phyloP scores from a whole-genome alignment of 371 early-diverging fungal genomes.

The Haplosporangium sp. region DNA sequence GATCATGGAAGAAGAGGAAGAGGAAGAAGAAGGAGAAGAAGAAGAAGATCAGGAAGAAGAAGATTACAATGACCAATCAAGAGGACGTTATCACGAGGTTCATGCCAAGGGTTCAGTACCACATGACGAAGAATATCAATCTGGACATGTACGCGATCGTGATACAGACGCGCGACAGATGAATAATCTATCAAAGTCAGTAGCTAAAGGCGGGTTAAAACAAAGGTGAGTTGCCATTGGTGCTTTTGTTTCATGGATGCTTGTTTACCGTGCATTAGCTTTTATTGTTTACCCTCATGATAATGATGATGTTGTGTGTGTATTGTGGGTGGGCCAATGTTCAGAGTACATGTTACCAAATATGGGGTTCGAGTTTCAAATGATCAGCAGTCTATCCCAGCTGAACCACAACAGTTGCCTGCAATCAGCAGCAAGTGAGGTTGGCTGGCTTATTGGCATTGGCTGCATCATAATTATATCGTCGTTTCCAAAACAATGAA shows the following conservation, averaged over 20 bases:
- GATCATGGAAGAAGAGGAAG: constrained; percentile 37
- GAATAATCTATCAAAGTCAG: constrained; percentile 23
- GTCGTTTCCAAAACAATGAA: background rate
- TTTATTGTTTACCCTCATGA: constrained; percentile 14
- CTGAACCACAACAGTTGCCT: constrained; percentile 12
- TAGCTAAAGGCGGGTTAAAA: constrained; percentile 26
- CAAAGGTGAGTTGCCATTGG: constrained; percentile 35
- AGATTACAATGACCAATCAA: background rate
- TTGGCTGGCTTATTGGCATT: too few species aligned
- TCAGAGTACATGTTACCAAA: background rate
- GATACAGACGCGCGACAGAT: constrained; percentile 18
- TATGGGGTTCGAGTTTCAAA: background rate
- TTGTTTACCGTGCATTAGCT: constrained; percentile 1
- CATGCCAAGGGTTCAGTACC: constrained; percentile 17
- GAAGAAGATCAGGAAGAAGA: background rate
- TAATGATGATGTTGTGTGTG: background rate
- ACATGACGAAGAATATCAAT: constrained; percentile 23
- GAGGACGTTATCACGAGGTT: constrained; percentile 33
- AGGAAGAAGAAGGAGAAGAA: constrained; percentile 25
- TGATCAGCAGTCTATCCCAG: constrained; percentile 10
- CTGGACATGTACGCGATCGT: constrained; percentile 31
- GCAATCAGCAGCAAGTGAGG: too few species aligned
- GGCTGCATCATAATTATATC: constrained; percentile 3
- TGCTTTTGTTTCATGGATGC: background rate
- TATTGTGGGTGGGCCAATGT: background rate